Conservation (phyloP, 768 basidiomycete genomes). For the Antrodiella citrinella region DNA sequence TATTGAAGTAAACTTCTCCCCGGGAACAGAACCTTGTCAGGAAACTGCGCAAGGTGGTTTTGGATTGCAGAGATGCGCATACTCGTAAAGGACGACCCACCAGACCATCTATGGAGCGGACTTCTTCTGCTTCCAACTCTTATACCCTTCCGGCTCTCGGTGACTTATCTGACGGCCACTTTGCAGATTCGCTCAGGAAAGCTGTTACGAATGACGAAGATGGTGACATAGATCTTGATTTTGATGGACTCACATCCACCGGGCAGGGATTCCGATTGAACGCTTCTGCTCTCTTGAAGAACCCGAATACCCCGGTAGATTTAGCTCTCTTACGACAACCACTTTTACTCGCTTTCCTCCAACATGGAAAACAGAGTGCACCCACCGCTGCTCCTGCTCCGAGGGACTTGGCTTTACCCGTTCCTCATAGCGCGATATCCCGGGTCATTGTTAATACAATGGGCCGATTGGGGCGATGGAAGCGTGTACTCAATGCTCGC, state of each 20-base stretch:
- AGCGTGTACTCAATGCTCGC: conserved; percentile 58
- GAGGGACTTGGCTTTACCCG: conserved; percentile 26
- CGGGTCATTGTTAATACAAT: conserved; percentile 77
- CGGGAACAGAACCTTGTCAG: conserved; percentile 69
- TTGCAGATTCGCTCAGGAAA: conserved; percentile 45
- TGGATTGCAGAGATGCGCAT: conserved; percentile 70
- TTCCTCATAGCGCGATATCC: conserved; percentile 58
- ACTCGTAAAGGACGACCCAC: conserved; percentile 12
- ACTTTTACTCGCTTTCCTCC: conserved; percentile 40
- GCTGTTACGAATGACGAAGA: conserved; percentile 37
- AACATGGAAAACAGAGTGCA: conserved; percentile 32
- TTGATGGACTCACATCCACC: conserved; percentile 23
- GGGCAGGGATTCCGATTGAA: conserved; percentile 10
- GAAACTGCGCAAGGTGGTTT: conserved; percentile 75
- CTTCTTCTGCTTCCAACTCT: background rate
- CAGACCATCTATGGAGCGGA: background rate
- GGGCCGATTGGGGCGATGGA: conserved; percentile 77
- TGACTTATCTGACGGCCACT: conserved; percentile 34
- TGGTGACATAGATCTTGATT: conserved; percentile 74
- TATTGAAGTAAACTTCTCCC: too few species aligned
- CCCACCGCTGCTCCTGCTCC: conserved; percentile 30
- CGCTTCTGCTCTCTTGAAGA: conserved; percentile 7
- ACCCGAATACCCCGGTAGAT: conserved; percentile 37
- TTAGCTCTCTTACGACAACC: conserved; percentile 61
- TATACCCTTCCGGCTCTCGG: conserved; percentile 6